These are phyloP conservation scores for Plasmodium relictum DNA, from an alignment of 169 alveolate genomes.

Conservation along the genomic window DNA sequence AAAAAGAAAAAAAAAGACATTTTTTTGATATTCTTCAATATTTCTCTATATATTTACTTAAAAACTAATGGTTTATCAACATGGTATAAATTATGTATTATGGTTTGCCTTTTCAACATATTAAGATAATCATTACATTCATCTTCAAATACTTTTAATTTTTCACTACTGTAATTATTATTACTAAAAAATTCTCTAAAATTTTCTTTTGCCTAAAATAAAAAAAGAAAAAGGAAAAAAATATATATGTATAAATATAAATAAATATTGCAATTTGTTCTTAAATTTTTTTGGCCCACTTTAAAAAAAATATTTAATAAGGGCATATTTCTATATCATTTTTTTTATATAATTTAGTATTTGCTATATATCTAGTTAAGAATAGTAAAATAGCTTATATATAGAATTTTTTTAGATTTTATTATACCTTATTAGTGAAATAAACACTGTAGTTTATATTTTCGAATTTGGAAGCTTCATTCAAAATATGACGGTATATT, in stretches of 20 bases:
- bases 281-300: too few species aligned
- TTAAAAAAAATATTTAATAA: background rate
- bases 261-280: background rate
- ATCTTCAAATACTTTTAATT: constrained; percentile 68
- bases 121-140: constrained; percentile 60
- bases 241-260: background rate
- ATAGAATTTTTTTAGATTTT: background rate
- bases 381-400: too few species aligned
- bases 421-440: constrained; percentile 65
- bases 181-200: constrained; percentile 67
- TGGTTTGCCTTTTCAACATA: constrained; percentile 75
- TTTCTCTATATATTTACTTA: constrained; percentile 7
- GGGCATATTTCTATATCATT: background rate
- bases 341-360: background rate
- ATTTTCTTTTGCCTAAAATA: constrained; percentile 63
- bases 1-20: constrained; percentile 19
- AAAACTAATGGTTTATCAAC: constrained; percentile 74
- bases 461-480: constrained; percentile 76
- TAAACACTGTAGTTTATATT: constrained; percentile 73
- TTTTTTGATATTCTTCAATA: background rate
- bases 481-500: constrained; percentile 71
- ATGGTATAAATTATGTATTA: constrained; percentile 73
- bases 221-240: background rate
- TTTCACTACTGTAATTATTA: constrained; percentile 24
- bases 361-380: background rate